A percentile compares a stretch with the other conserved stretches of the same genome.
Evolutionary conservation across 805 yeast species (phyloP).

Genomic region (Schizosaccharomyces japonicus): DNA sequence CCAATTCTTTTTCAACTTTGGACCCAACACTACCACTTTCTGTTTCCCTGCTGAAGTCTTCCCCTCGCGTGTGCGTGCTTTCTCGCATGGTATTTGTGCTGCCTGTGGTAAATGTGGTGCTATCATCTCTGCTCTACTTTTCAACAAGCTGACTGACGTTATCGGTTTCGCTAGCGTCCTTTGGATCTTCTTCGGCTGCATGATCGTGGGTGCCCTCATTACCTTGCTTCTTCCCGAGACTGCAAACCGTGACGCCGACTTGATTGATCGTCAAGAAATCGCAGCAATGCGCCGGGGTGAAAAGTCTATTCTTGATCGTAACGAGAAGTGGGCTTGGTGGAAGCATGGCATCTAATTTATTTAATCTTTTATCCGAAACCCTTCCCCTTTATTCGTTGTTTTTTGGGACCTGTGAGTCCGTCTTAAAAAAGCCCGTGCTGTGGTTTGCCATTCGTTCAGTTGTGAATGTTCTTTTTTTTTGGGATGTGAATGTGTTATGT

Average conservation of each 20-base stretch:
- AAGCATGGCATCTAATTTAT: background rate
- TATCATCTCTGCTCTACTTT: conserved; percentile 33
- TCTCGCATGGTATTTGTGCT: conserved; percentile 88
- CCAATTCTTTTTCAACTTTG: conserved; percentile 77
- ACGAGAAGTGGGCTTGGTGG: conserved; percentile 2
- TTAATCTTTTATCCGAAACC: too few relatives aligned
- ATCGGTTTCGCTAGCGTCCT: background rate
- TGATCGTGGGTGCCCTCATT: background rate
- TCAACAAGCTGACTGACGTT: background rate
- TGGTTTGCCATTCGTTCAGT: too few relatives aligned
- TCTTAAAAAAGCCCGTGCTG: too few relatives aligned
- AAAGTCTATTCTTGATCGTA: background rate
- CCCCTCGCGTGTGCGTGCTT: conserved; percentile 89
- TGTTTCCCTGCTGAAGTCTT: conserved; percentile 74
- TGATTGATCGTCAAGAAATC: conserved; percentile 3
- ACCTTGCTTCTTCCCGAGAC: conserved; percentile 1
- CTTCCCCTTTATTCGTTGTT: too few relatives aligned
- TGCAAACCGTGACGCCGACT: background rate
- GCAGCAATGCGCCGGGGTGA: background rate
- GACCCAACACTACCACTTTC: conserved; percentile 83
- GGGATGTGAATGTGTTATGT: too few relatives aligned
- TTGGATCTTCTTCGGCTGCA: conserved; percentile 4
- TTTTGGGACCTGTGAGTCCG: too few relatives aligned
- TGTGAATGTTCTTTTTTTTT: too few relatives aligned
- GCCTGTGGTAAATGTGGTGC: conserved; percentile 86